phyloP scores from a whole-genome alignment of 140 eudicot species.

The Ambrosia hybrid region DNA sequence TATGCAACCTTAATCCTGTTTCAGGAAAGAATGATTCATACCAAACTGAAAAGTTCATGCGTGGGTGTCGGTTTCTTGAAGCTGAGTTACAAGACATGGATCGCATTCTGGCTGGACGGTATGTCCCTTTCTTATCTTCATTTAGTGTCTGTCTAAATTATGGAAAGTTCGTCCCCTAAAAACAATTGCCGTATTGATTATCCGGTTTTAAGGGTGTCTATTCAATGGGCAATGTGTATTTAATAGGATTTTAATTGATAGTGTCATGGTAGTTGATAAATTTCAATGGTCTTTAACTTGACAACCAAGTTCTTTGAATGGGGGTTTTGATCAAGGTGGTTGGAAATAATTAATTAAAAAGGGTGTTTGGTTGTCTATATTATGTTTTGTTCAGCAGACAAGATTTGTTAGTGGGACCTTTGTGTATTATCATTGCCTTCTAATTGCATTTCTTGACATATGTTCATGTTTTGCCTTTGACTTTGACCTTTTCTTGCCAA shows the following conservation, averaged over 20 bases:
- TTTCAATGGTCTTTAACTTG: slow-evolving; percentile 35
- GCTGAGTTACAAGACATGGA: slow-evolving; percentile 92
- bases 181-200: not conserved
- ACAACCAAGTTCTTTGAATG: slow-evolving; percentile 35
- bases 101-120: slow-evolving; percentile 79
- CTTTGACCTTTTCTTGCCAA: slow-evolving; percentile 23
- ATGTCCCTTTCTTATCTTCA: slow-evolving; percentile 17
- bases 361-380: slow-evolving; percentile 24
- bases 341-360: slow-evolving; percentile 43
- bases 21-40: slow-evolving; percentile 68
- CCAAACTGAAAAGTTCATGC: slow-evolving; percentile 83
- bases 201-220: not conserved
- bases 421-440: slow-evolving; percentile 18
- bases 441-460: slow-evolving; percentile 32
- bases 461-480: slow-evolving; percentile 4
- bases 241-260: slow-evolving; percentile 28
- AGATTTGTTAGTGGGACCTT: slow-evolving; percentile 42
- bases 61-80: slow-evolving; percentile 86
- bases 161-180: too few relatives aligned
- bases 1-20: slow-evolving; percentile 6
- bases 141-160: not conserved
- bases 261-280: slow-evolving; percentile 33
- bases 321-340: slow-evolving; percentile 42
- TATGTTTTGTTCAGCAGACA: slow-evolving; percentile 36
- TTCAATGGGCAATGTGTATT: slow-evolving; percentile 13